Conservation (phyloP, 2,329 filamentous ascomycete species). For the Cadophora sp. region DNA sequence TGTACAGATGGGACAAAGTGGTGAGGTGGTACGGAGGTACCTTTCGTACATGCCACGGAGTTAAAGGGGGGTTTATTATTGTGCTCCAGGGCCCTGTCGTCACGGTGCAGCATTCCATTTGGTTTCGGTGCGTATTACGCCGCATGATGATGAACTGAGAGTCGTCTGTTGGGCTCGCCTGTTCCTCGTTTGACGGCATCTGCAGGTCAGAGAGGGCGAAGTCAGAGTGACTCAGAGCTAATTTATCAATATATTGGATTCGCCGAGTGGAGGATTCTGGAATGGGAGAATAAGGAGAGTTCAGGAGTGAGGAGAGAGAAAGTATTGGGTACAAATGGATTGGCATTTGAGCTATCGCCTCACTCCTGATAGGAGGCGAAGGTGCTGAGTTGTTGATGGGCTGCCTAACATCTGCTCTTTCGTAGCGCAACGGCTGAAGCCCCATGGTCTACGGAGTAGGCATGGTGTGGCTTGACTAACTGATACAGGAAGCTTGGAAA, state of each 20-base stretch:
- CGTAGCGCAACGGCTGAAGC: slow-evolving; percentile 17
- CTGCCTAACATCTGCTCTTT: slow-evolving; percentile 12
- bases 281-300: background rate
- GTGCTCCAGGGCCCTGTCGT: slow-evolving; percentile 20
- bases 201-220: slow-evolving; percentile 14
- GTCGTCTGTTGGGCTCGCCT: background rate
- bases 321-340: background rate
- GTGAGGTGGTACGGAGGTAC: slow-evolving; percentile 19
- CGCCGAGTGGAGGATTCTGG: background rate
- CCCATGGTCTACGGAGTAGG: background rate
- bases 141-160: slow-evolving; percentile 19
- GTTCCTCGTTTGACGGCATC: slow-evolving; percentile 14
- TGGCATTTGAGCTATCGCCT: background rate
- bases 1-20: background rate
- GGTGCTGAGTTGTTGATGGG: slow-evolving; percentile 14
- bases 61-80: slow-evolving; percentile 15
- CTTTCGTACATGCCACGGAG: slow-evolving; percentile 19
- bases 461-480: slow-evolving; percentile 1
- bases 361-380: slow-evolving; percentile 8
- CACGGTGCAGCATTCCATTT: slow-evolving; percentile 27
- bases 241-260: slow-evolving; percentile 14
- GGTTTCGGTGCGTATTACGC: slow-evolving; percentile 25
- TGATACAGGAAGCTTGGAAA: slow-evolving; percentile 12
- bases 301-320: background rate
- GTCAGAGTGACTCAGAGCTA: slow-evolving; percentile 32